These are phyloP conservation scores for Circinella minor DNA, from an alignment of 371 early-diverging fungal genomes.

Conservation along the genomic window DNA sequence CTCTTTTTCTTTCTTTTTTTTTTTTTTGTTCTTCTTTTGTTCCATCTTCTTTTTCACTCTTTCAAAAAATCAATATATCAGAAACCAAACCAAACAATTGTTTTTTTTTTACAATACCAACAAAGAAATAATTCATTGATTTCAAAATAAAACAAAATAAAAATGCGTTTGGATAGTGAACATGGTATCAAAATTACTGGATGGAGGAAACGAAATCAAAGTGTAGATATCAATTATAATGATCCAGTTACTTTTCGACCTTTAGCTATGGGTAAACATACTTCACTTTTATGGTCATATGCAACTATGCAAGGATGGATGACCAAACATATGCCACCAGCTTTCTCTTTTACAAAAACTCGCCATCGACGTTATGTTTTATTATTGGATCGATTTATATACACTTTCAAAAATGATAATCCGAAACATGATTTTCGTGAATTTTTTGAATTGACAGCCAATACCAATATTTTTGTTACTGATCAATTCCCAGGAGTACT, in stretches of 20 bases:
- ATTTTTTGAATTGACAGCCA: constrained; percentile 33
- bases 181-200: constrained; percentile 11
- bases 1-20: constrained; percentile 5
- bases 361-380: constrained; percentile 37
- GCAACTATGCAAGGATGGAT: constrained; percentile 40
- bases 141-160: not conserved
- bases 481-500: constrained; percentile 35
- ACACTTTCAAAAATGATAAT: constrained; percentile 38
- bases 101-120: not conserved
- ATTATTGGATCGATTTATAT: constrained; percentile 37
- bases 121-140: no score
- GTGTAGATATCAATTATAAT: not conserved
- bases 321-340: constrained; percentile 36
- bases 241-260: constrained; percentile 15
- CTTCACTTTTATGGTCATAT: constrained; percentile 24
- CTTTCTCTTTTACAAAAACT: constrained; percentile 40
- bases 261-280: constrained; percentile 5
- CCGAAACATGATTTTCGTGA: constrained; percentile 31
- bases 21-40: constrained; percentile 6
- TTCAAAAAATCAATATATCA: no score
- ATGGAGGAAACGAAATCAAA: not conserved
- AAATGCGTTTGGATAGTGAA: constrained; percentile 11
- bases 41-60: not conserved
- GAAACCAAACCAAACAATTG: no score
- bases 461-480: constrained; percentile 44